Evolutionary conservation across 306 rosid species (phyloP), one percentile per base, ranked within the genome.

Genomic region (Arachis stenosperma): DNA sequence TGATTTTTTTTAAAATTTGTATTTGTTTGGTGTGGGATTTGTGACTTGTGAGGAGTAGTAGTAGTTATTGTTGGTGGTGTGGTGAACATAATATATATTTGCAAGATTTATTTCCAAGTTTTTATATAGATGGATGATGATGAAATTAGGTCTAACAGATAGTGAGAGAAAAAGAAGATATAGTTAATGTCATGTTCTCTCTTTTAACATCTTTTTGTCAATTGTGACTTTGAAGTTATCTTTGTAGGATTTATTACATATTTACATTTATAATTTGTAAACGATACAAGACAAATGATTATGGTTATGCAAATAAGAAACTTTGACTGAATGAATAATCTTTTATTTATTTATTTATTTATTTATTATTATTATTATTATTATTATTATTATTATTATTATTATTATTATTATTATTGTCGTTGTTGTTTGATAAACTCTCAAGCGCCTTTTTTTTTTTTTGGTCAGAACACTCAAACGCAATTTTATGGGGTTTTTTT

Each of bases 81-180:
- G 13, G 78, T 42, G 67, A 79, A 79, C 71, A 47, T 42, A 67
- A 79, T 54, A 37, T 11, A 47, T 6, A 48, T 48, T 57, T 56
- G 52, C 30, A 36, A 27, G 73, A 61, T 58, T 75, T 55, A 2
- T 69, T 69, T 79, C 52, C 41, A 2, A 52, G 78, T 40, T n/a
- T 44, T 22, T 33, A 33, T 33, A 33, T 33, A 33, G 3, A 2
- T 33, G 37, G 37, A 33, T 33, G 71, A 52, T 73, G 76, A 77
- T 77, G 82, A 75, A 77, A 75, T 79, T 88, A 68, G 87, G 74
- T 83, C 81, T 71, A 75, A 81, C 78, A 55, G 64, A 71, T 33
- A 43, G 71, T 39, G 74, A 79, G 63, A 70, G 70, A 71, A 69
- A 29, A 17, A 8, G 71, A 44, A 65, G 30, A 12, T 8, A 13